Base-by-base conservation (phyloP, 768 basidiomycete species). In the Lanmaoa rubissima region DNA sequence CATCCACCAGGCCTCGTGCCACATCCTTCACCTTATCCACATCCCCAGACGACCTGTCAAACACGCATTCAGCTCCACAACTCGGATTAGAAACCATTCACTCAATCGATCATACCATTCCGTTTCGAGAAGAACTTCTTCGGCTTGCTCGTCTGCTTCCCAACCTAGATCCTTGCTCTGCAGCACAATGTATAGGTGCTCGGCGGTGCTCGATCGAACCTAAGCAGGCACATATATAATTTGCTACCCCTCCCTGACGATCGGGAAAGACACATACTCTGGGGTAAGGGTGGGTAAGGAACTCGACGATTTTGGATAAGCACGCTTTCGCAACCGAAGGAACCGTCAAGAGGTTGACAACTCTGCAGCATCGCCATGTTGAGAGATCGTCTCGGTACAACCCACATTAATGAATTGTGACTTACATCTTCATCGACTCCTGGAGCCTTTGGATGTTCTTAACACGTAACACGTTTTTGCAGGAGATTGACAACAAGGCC, bases 391-490 rank as follows among this genome's bases (percentile, higher is more conserved):
- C 38, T 59, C 55, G 51, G 52, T 7, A 47, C 48, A 36, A 49
- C 32, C 66, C 54, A 35, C 49, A 49, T 55, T 60, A 59, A 61
- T 61, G 38, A 53, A 75, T 79, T 59, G 57, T 62, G 65, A 65
- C 67, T 58, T 64, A 96, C 96, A 91, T 83, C 70, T 87, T 90
- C 90, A 93, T 92, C 5, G 86, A 85, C 56, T 87, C 84, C 12
- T 81, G 78, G 24, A 97, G 85, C 53, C 96, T 75, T 62, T 88
- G 88, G n/a, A 92, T 74, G 59, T 84, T 96, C 74, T 94, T 97
- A 53, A 94, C 70, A 31, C 82, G 82, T 16, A 77, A 73, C 11
- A 90, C 77, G 67, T 88, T 87, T 65, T 76, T 83, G 17, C 82
- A 79, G 31, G 81, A 78, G 48, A 92, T 72, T 12, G 76, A 65